phyloP scores from a whole-genome alignment of 169 alveolate genomes.

The Perkinsus marinus region DNA sequence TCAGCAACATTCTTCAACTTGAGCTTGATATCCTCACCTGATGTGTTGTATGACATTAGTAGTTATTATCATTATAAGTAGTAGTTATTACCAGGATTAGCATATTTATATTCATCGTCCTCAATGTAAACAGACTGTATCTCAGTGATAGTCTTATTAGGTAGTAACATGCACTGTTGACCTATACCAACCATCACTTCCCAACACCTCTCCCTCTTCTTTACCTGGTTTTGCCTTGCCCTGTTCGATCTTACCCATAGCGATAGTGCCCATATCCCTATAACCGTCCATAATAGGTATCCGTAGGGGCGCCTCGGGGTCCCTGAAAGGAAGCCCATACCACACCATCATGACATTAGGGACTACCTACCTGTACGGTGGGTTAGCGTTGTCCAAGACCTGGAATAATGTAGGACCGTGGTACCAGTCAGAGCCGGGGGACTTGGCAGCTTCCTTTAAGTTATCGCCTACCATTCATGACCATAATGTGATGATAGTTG shows the following conservation, averaged over 20 bases:
- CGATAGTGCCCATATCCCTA: slow-evolving; percentile 74
- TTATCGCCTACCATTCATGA: slow-evolving; percentile 16
- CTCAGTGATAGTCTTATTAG: slow-evolving; percentile 63
- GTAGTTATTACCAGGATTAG: slow-evolving; percentile 83
- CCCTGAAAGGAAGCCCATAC: slow-evolving; percentile 7
- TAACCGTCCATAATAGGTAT: slow-evolving; percentile 75
- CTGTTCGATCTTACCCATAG: slow-evolving; percentile 79
- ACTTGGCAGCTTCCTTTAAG: not conserved
- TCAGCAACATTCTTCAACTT: slow-evolving; percentile 74
- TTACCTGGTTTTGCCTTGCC: slow-evolving; percentile 23
- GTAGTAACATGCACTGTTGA: slow-evolving; percentile 65
- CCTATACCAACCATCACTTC: slow-evolving; percentile 36
- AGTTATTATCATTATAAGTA: too few species aligned
- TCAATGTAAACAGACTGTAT: slow-evolving; percentile 59
- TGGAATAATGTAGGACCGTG: slow-evolving; percentile 70
- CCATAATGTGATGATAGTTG: slow-evolving; percentile 44
- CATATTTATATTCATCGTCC: slow-evolving; percentile 67
- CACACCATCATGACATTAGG: slow-evolving; percentile 1
- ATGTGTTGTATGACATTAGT: not conserved
- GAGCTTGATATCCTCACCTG: slow-evolving; percentile 15
- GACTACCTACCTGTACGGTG: slow-evolving; percentile 30
- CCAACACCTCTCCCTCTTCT: not conserved
- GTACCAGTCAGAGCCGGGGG: slow-evolving; percentile 44
- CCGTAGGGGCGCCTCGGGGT: slow-evolving; percentile 58
- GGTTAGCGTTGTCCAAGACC: slow-evolving; percentile 47